Base-by-base conservation (phyloP, 805 yeast species). In the Pichia cephalocereana region DNA sequence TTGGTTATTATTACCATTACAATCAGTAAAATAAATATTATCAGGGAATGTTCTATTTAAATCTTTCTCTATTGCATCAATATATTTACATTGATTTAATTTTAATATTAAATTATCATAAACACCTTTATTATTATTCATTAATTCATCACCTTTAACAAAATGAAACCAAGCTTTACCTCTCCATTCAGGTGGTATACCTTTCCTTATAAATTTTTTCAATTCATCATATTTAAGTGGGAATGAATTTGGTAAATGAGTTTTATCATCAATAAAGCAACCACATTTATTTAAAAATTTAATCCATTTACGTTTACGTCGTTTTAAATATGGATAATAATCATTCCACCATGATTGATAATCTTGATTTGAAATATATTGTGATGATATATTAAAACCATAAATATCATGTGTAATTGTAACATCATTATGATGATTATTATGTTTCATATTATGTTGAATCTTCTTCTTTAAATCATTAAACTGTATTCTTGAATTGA, bases 121-220 rank as follows among this genome's bases (percentile, higher is more conserved):
- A 2, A 86, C 74, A 1, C 95, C 96, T 15, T 69, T 69, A 60
- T 90, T 80, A 38, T 79, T 78, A 54, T 76, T 79, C 48, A 88
- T 65, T 54, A 74, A 75, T n/a, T 67, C 66, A 39, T 56, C 52
- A 3, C 98, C 99, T 27, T 82, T 81, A 9, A 96, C 95, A 64
- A 86, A 91, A 70, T 80, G 83, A 74, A 93, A 91, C 99, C 99
- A 91, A 0, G 97, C 96, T 54, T 79, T 77, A 1, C 99, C 99
- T 55, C 99, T 71, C 97, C 96, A 91, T 61, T 88, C 96, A 0
- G 96, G 90, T 0, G 99, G 98, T 11, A 91, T 82, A 12, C 99
- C 99, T 62, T 86, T 86, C 48, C 97, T 75, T 12, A 93, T 79
- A 58, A 86, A 82, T 50, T 95, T 75, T 59, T 85, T 83, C 53